Percentiles rank a stretch among this genome's conserved stretches.
phyloP scores from a whole-genome alignment of 2,329 filamentous ascomycete genomes.

The Neofusicoccum ribis region DNA sequence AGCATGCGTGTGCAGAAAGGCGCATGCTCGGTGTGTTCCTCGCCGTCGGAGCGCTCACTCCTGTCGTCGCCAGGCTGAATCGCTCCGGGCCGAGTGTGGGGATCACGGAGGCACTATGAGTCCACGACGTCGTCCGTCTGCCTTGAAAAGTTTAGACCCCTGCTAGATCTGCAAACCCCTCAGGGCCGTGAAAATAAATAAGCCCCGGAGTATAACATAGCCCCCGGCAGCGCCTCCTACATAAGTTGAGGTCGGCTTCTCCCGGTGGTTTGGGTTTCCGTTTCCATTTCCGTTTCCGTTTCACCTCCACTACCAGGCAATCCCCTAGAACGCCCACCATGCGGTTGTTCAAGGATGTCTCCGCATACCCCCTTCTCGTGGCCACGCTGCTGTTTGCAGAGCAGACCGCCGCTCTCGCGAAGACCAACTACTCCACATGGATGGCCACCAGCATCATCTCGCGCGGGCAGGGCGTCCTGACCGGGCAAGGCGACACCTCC shows the following conservation, averaged over 20 bases:
- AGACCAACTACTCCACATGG: slow-evolving; percentile 35
- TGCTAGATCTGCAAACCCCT: not conserved
- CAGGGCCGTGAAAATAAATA: not conserved
- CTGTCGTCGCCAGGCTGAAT: not conserved
- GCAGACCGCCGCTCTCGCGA: not conserved
- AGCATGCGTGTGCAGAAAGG: too few relatives aligned
- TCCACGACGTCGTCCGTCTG: not conserved
- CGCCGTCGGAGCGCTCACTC: too few relatives aligned
- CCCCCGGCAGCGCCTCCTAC: not conserved
- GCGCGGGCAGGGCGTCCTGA: slow-evolving; percentile 36
- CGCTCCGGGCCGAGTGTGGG: not conserved
- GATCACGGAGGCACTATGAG: not conserved
- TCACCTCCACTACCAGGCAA: not conserved
- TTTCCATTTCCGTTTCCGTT: not conserved
- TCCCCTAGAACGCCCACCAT: not conserved
- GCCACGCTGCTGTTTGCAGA: not conserved
- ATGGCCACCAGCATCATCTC: slow-evolving; percentile 53
- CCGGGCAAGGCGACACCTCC: slow-evolving; percentile 24
- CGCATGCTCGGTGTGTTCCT: too few relatives aligned
- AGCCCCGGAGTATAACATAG: not conserved
- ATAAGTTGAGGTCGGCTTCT: too few relatives aligned
- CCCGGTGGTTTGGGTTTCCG: too few relatives aligned
- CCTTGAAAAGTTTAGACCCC: not conserved
- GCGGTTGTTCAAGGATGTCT: not conserved
- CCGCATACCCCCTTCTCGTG: not conserved